phyloP scores from a whole-genome alignment of 495 filamentous ascomycete genomes.

The Jackrogersella multiformis region DNA sequence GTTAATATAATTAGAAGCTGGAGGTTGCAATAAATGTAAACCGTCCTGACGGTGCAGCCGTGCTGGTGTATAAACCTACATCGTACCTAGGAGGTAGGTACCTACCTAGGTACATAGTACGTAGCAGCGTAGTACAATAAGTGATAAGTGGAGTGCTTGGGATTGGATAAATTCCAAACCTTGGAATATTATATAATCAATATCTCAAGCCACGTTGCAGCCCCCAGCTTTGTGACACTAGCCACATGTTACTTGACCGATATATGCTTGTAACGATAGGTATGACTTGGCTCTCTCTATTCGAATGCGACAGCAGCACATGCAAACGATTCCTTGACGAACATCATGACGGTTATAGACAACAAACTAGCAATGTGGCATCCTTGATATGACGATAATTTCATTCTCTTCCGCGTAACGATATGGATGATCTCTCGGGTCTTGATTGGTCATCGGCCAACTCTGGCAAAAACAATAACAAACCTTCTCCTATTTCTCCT shows the following conservation, averaged over 20 bases:
- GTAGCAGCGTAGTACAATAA: neutral
- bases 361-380: constrained; percentile 29
- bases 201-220: neutral
- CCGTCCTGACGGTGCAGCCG: too few species aligned
- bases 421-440: constrained; percentile 66
- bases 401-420: constrained; percentile 20
- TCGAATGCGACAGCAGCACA: constrained; percentile 28
- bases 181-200: constrained; percentile 2
- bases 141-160: neutral
- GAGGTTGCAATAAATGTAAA: too few species aligned
- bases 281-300: neutral
- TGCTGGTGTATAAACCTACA: too few species aligned
- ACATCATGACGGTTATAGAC: constrained; percentile 18
- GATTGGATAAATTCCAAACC: too few species aligned
- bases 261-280: neutral
- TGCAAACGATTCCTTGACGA: constrained; percentile 23
- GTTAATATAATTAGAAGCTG: too few species aligned
- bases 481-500: constrained; percentile 53
- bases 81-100: too few species aligned
- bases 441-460: constrained; percentile 62
- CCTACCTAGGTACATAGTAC: neutral
- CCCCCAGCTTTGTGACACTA: neutral
- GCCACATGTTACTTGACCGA: constrained; percentile 21
- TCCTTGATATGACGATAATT: constrained; percentile 41
- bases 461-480: constrained; percentile 49